Percentiles rank a stretch among this genome's conserved stretches.
Conservation (phyloP, 2,329 filamentous ascomycete species). For the Trichothecium roseum region DNA sequence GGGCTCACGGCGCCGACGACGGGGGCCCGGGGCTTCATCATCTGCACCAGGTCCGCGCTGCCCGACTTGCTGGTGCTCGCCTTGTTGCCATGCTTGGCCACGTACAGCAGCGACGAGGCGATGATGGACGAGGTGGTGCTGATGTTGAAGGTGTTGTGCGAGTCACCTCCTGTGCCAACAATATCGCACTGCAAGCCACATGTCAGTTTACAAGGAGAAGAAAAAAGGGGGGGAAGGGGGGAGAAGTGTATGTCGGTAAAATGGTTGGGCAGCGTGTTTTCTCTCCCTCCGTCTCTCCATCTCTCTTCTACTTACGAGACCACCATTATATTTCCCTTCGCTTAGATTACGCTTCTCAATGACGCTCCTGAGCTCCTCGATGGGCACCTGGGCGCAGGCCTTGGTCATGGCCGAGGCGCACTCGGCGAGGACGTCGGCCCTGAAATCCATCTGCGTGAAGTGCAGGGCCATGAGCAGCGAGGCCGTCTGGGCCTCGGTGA, state of each 20-base stretch:
- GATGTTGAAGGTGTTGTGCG: constrained; percentile 97
- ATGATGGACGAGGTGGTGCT: constrained; percentile 91
- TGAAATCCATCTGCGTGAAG: constrained; percentile 77
- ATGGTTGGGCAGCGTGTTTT: constrained; percentile 5
- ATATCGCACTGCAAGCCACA: constrained; percentile 83
- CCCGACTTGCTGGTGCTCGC: constrained; percentile 93
- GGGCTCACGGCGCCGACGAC: constrained; percentile 66
- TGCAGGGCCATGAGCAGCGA: constrained; percentile 84
- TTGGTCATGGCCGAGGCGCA: constrained; percentile 77
- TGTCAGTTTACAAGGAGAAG: too few species aligned
- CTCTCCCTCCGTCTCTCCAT: too few species aligned
- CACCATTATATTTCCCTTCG: constrained; percentile 70
- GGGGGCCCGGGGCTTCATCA: constrained; percentile 61
- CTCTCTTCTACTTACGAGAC: constrained; percentile 67
- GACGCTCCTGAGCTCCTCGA: constrained; percentile 46
- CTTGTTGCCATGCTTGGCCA: constrained; percentile 93
- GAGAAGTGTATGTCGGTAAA: too few species aligned
- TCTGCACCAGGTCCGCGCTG: constrained; percentile 80
- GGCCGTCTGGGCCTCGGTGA: constrained; percentile 81
- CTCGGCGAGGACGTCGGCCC: constrained; percentile 75
- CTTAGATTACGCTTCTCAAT: constrained; percentile 49
- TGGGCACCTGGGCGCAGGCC: constrained; percentile 65
- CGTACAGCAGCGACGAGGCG: constrained; percentile 71
- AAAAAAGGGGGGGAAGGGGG: not conserved
- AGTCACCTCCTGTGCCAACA: constrained; percentile 92